Evolutionary conservation across 768 basidiomycete genomes (phyloP), one percentile per base, ranked within the genome.

Genomic region (Pulveroboletus sp.): DNA sequence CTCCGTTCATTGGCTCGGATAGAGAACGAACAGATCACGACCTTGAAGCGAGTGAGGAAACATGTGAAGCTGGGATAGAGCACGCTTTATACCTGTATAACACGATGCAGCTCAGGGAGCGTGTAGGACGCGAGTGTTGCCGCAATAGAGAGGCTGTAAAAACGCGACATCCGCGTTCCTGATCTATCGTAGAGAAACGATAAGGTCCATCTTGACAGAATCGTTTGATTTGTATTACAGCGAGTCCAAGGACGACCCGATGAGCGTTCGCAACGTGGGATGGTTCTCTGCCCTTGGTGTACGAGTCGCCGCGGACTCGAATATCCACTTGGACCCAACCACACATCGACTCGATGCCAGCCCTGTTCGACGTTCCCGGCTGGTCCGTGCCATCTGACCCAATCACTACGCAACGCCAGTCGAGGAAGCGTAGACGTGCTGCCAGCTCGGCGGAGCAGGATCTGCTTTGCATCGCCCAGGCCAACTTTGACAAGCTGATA

Each of bases 311-410:
- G 44, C 44, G 32, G 48, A 53, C 51, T 52, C 36, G 40, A 4
- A 49, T n/a, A n/a, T 30, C 43, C 32, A 45, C 53, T 38, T 46
- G 47, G 27, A 53, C 49, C 38, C 47, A 38, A 45, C 32, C 32
- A 6, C 32, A 48, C 31, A 38, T 33, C 32, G 2, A 43, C 43
- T 44, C 49, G 2, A 63, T 66, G 63, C 46, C 60, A 28, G 62
- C 75, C 50, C 70, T 80, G 55, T 87, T 88, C 65, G 71, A 83
- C 38, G 80, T 87, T 17, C 80, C 84, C 4, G 86, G 86, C 15
- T 88, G 86, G 86, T 74, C 78, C 28, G 68, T 86, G 13, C 66
- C 74, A 33, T 63, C 72, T 18, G 65, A 54, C 0, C 76, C 78
- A 6, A 64, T 79, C 39, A 50, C 69, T 28, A 67, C 71, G 38